Conservation (phyloP, 148 eudicot species). For the Silene latifolia region DNA sequence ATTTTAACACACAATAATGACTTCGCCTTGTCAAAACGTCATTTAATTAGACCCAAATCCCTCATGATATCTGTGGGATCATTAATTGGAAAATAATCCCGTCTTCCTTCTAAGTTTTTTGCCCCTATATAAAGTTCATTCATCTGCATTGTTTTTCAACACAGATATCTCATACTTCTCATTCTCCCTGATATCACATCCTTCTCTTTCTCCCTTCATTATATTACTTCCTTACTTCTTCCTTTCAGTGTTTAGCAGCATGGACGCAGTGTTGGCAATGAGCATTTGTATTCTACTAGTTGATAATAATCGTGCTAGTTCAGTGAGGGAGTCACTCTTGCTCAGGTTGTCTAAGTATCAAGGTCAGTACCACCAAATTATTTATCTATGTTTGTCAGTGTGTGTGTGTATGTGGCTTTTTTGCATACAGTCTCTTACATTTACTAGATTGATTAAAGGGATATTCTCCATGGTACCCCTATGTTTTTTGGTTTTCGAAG, state of each 20-base stretch:
- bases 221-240: not conserved
- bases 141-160: not conserved
- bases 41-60: not conserved
- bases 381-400: not conserved
- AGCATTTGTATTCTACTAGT: conserved; percentile 9
- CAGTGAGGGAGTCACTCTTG: not conserved
- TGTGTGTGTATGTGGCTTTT: not conserved
- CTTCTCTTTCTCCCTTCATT: not conserved
- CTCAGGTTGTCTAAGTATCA: conserved; percentile 2
- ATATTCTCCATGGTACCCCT: too few species aligned
- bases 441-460: not conserved
- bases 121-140: conserved; percentile 3
- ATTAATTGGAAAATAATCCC: not conserved
- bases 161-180: not conserved
- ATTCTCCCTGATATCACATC: not conserved
- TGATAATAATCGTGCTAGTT: conserved; percentile 11
- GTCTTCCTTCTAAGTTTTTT: not conserved
- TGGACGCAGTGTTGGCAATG: not conserved
- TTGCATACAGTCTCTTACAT: not conserved
- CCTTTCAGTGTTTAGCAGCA: not conserved
- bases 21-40: not conserved
- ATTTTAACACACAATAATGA: too few species aligned
- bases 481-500: too few species aligned
- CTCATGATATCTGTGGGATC: not conserved
- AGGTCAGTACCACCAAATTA: conserved; percentile 16